phyloP scores from a whole-genome alignment of 2,329 filamentous ascomycete genomes.

The Ascomycota sp. region DNA sequence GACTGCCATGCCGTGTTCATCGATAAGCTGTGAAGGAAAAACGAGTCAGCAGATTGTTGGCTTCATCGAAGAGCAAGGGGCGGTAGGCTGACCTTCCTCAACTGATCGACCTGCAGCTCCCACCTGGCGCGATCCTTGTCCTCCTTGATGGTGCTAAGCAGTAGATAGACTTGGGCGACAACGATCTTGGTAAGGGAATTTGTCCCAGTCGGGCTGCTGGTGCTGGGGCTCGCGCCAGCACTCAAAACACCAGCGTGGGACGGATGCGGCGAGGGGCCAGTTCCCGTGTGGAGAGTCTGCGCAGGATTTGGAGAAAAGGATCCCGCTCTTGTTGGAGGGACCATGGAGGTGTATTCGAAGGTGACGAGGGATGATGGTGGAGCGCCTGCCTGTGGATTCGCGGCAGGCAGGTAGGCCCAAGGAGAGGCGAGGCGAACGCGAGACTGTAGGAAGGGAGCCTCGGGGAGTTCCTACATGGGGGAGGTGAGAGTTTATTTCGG shows the following conservation, averaged over 20 bases:
- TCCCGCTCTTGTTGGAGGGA: conserved; percentile 40
- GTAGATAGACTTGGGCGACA: conserved; percentile 82
- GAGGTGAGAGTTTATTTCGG: conserved; percentile 1
- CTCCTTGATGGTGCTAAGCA: conserved; percentile 87
- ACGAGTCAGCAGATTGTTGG: not conserved
- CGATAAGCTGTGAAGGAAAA: conserved; percentile 47
- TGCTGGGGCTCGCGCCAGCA: conserved; percentile 40
- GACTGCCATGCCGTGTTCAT: conserved; percentile 98
- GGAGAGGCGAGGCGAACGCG: conserved; percentile 6
- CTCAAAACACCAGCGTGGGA: conserved; percentile 35
- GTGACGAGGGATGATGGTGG: conserved; percentile 10
- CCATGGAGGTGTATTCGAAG: conserved; percentile 27
- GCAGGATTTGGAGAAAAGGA: conserved; percentile 43
- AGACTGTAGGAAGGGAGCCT: conserved; percentile 8
- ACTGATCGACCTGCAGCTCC: conserved; percentile 77
- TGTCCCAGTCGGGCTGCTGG: conserved; percentile 39
- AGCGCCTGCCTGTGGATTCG: conserved; percentile 16
- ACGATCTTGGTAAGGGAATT: conserved; percentile 76
- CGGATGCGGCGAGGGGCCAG: conserved; percentile 33
- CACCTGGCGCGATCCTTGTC: conserved; percentile 81
- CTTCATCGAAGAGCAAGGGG: not conserved
- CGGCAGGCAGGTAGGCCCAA: conserved; percentile 15
- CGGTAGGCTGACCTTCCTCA: conserved; percentile 57
- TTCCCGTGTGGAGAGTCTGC: conserved; percentile 34
- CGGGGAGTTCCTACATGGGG: conserved; percentile 16